phyloP scores from a whole-genome alignment of 176 grass and related monocot genomes.

The Echinochloa phyllopogon region DNA sequence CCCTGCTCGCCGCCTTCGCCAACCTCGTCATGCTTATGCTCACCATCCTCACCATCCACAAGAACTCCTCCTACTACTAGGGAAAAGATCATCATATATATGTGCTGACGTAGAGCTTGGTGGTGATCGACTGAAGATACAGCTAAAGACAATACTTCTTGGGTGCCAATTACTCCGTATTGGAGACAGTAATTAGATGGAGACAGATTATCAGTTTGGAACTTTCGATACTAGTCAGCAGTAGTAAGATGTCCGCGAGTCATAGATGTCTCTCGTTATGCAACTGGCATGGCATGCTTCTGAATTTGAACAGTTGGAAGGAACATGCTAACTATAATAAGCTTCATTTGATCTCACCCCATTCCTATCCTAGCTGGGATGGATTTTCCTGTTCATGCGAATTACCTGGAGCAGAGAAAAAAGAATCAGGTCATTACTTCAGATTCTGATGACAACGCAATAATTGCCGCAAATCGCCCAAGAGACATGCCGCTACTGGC shows the following conservation, averaged over 20 bases:
- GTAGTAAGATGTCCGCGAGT: neutral
- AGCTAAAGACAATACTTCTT: neutral
- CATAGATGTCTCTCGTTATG: neutral
- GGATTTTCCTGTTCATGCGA: too few relatives aligned
- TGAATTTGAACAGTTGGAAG: neutral
- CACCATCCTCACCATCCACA: slow-evolving; percentile 66
- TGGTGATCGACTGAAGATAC: neutral
- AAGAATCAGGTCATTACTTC: too few relatives aligned
- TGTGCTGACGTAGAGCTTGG: neutral
- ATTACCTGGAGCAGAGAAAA: too few relatives aligned
- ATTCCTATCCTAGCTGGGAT: neutral
- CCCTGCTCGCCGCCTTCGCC: slow-evolving; percentile 46
- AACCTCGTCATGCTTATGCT: slow-evolving; percentile 68
- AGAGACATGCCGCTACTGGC: too few relatives aligned
- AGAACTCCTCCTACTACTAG: slow-evolving; percentile 61
- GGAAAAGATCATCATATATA: neutral
- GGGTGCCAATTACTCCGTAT: neutral
- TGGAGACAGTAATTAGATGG: slow-evolving; percentile 16
- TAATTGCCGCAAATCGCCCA: too few relatives aligned
- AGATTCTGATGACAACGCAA: too few relatives aligned
- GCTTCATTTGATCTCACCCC: neutral
- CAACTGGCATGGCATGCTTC: neutral
- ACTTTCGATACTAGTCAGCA: neutral
- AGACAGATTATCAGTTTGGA: neutral
- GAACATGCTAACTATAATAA: too few relatives aligned